These are phyloP conservation scores for Penicillium sp. DNA, from an alignment of 2,329 filamentous ascomycete species.

Conservation along the genomic window DNA sequence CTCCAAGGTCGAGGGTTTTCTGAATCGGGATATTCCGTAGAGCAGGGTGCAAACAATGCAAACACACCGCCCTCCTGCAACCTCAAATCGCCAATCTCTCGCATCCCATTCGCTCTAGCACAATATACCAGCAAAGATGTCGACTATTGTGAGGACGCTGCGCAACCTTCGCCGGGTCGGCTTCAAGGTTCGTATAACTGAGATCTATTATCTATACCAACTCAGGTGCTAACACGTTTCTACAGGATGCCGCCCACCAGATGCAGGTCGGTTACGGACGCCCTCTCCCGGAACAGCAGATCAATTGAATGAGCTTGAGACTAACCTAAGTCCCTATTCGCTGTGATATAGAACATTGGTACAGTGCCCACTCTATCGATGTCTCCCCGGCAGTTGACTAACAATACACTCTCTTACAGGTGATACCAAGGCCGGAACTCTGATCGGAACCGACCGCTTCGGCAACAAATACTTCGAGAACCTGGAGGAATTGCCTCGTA, in stretches of 20 bases:
- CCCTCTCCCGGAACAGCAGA: constrained; percentile 8
- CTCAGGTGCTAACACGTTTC: constrained; percentile 39
- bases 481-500: constrained; percentile 86
- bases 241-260: constrained; percentile 85
- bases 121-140: constrained; percentile 64
- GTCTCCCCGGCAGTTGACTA: constrained; percentile 17
- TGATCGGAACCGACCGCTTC: constrained; percentile 81
- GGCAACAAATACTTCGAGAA: constrained; percentile 99
- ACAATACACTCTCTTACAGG: constrained; percentile 54
- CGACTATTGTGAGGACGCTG: constrained; percentile 82
- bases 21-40: constrained; percentile 23
- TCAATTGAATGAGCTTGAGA: constrained; percentile 13
- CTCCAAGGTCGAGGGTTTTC: constrained; percentile 14
- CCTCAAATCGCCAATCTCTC: constrained; percentile 23
- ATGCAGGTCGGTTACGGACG: constrained; percentile 64
- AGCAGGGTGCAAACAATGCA: constrained; percentile 37
- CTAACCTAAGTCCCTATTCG: constrained; percentile 22
- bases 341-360: constrained; percentile 45
- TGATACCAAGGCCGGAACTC: constrained; percentile 90
- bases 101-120: constrained; percentile 15
- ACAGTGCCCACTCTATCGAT: constrained; percentile 17
- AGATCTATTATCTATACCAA: constrained; percentile 14
- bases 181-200: constrained; percentile 65
- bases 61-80: constrained; percentile 33
- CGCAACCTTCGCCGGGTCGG: constrained; percentile 85